Evolutionary conservation across 139 green algal genomes (phyloP).

Genomic region (Picochlorum sp.): DNA sequence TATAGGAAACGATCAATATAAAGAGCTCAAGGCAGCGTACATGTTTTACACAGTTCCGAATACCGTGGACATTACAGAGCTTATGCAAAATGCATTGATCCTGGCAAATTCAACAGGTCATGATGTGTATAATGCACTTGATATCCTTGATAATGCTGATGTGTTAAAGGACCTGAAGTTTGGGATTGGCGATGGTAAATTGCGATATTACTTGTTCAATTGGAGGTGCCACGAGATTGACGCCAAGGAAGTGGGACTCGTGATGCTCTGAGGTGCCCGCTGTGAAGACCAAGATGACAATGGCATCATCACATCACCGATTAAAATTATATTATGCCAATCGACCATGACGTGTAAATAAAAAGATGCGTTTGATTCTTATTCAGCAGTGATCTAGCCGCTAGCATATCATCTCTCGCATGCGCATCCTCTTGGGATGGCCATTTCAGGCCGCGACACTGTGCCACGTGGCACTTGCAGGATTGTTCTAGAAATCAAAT

Average conservation of each 20-base stretch:
- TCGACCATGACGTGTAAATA: too few species aligned
- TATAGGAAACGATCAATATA: constrained; percentile 77
- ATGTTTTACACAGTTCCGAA: constrained; percentile 85
- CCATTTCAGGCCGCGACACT: too few species aligned
- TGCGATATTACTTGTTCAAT: constrained; percentile 99
- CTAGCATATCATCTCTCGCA: too few species aligned
- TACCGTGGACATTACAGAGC: constrained; percentile 31
- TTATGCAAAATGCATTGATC: constrained; percentile 83
- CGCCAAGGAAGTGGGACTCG: constrained; percentile 75
- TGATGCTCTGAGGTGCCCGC: constrained; percentile 67
- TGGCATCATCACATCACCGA: too few species aligned
- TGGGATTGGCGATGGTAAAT: constrained; percentile 89
- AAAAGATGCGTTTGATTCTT: too few species aligned
- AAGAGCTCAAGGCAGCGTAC: constrained; percentile 83
- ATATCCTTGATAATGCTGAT: constrained; percentile 73
- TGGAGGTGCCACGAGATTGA: constrained; percentile 61
- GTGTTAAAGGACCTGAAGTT: constrained; percentile 93
- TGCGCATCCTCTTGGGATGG: too few species aligned
- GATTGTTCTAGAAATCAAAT: too few species aligned
- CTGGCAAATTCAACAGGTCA: constrained; percentile 63
- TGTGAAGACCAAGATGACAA: too few species aligned
- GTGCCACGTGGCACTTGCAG: too few species aligned
- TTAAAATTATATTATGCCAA: too few species aligned
- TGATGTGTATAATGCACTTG: constrained; percentile 98
- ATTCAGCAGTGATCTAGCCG: too few species aligned